Conservation (phyloP, 2,329 filamentous ascomycete genomes). For the Colletotrichum graminicola region DNA sequence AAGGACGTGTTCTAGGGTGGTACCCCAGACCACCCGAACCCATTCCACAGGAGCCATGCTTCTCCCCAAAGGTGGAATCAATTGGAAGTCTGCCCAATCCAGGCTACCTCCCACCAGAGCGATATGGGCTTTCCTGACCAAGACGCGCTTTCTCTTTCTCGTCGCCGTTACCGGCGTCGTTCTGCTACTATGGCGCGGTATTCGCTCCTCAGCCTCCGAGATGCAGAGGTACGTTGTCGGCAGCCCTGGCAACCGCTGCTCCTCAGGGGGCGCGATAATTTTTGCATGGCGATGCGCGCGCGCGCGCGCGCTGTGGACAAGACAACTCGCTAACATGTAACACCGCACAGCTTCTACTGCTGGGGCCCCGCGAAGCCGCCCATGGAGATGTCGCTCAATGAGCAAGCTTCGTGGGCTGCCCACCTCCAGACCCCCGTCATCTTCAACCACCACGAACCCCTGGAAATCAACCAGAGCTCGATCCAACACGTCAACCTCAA, state of each 20-base stretch:
- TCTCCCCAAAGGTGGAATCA: constrained; percentile 88
- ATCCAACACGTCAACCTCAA: constrained; percentile 90
- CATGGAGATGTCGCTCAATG: constrained; percentile 93
- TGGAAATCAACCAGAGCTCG: constrained; percentile 84
- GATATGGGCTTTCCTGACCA: constrained; percentile 76
- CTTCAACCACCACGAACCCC: constrained; percentile 93
- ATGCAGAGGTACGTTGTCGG: constrained; percentile 82
- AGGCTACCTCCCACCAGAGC: constrained; percentile 83
- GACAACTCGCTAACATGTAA: constrained; percentile 25
- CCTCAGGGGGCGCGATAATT: constrained; percentile 3
- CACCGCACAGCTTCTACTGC: constrained; percentile 84
- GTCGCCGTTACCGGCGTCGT: constrained; percentile 78
- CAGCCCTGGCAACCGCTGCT: not conserved
- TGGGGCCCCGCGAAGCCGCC: constrained; percentile 96
- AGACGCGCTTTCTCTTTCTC: constrained; percentile 82
- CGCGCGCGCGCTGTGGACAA: not conserved
- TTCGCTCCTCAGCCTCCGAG: constrained; percentile 83
- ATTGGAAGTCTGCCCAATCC: constrained; percentile 90
- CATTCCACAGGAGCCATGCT: constrained; percentile 71
- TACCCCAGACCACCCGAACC: constrained; percentile 53
- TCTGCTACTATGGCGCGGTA: constrained; percentile 88
- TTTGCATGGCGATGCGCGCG: constrained; percentile 8
- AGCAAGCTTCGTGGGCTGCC: constrained; percentile 88
- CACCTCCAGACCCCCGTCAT: constrained; percentile 93
- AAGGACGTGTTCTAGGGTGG: constrained; percentile 50